Percentiles rank a stretch among this genome's conserved stretches.
Conservation (phyloP, 1,284 basidiomycete species). For the Moniliophthora roreri region DNA sequence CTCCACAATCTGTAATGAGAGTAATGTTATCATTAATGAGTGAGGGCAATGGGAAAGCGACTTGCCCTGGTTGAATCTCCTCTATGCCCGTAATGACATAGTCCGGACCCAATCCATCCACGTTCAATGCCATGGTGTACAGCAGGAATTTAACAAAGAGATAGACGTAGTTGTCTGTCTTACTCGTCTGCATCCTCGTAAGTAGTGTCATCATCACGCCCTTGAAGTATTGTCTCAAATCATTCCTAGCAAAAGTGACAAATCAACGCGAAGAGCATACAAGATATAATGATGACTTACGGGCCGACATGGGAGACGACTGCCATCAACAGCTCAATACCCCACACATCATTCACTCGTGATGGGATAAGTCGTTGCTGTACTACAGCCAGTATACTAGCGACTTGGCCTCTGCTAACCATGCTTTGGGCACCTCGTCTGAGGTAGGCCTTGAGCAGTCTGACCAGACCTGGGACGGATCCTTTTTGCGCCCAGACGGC, state of each 20-base stretch:
- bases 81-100: constrained; percentile 79
- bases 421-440: constrained; percentile 70
- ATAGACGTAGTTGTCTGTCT: constrained; percentile 89
- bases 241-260: constrained; percentile 40
- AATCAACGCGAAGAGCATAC: constrained; percentile 4
- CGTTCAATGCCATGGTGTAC: constrained; percentile 74
- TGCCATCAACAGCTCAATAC: constrained; percentile 86
- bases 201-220: constrained; percentile 82
- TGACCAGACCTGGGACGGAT: constrained; percentile 93
- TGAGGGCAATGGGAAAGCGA: constrained; percentile 14
- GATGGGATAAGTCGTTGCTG: constrained; percentile 89
- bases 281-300: constrained; percentile 45
- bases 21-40: not conserved
- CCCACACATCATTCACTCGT: constrained; percentile 88
- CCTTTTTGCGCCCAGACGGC: constrained; percentile 93
- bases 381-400: constrained; percentile 84
- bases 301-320: constrained; percentile 73
- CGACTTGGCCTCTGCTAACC: constrained; percentile 73
- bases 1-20: constrained; percentile 71
- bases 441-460: constrained; percentile 86
- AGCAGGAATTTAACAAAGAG: constrained; percentile 81
- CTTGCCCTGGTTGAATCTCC: constrained; percentile 83
- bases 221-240: constrained; percentile 76
- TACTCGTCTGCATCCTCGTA: constrained; percentile 84
- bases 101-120: constrained; percentile 75